phyloP scores from a whole-genome alignment of 345 rosid species.

The Syzygium oleosum region DNA sequence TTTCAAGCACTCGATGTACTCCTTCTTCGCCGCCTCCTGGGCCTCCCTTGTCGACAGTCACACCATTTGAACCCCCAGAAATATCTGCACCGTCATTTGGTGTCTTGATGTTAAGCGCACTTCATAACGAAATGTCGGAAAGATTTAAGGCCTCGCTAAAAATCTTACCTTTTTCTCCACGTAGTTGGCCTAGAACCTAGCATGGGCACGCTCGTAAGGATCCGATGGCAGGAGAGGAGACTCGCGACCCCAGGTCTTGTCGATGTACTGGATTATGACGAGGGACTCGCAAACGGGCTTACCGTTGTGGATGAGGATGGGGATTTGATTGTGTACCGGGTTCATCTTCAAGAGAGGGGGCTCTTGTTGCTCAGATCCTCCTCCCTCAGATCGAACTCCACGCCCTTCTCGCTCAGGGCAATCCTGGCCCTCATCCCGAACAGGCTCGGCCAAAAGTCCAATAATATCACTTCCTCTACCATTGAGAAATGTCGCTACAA shows the following conservation, averaged over 20 bases:
- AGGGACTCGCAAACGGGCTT: constrained; percentile 4
- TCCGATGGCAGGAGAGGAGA: constrained; percentile 7
- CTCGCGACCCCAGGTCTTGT: constrained; percentile 2
- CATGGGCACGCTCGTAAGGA: not conserved
- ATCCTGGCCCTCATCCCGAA: constrained; percentile 10
- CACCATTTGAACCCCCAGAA: not conserved
- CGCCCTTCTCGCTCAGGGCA: constrained; percentile 10
- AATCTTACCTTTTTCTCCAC: constrained; percentile 7
- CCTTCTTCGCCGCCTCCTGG: constrained; percentile 6
- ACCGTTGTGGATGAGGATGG: constrained; percentile 11
- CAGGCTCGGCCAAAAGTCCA: constrained; percentile 7
- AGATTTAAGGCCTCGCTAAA: not conserved
- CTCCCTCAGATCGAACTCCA: constrained; percentile 2
- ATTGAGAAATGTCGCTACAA: not conserved
- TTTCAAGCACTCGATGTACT: constrained; percentile 1
- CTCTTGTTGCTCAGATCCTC: constrained; percentile 10
- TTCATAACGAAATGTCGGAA: not conserved
- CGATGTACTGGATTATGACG: constrained; percentile 8
- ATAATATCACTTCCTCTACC: constrained; percentile 1
- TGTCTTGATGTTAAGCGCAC: not conserved
- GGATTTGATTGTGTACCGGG: constrained; percentile 7
- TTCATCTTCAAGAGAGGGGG: constrained; percentile 6
- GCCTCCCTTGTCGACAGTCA: not conserved
- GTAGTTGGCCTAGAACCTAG: constrained; percentile 11
- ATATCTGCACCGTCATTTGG: not conserved